Evolutionary conservation across 768 basidiomycete genomes (phyloP), one percentile per base, ranked within the genome.

Genomic region (Russula brevipes): DNA sequence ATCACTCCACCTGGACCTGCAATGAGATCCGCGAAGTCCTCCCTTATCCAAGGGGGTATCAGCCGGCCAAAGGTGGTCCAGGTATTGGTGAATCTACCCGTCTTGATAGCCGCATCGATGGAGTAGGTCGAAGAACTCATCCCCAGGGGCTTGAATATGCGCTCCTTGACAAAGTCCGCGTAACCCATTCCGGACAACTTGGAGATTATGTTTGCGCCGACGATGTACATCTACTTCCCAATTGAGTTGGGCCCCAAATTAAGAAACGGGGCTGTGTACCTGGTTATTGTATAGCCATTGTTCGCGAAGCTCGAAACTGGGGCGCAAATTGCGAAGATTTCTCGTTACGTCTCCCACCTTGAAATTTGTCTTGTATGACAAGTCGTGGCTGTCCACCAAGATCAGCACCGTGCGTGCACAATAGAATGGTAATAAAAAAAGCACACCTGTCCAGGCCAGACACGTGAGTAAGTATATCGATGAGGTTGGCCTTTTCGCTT

Each of bases 1-100:
- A 80, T 77, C n/a, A 82, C 54, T 1, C 79, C 80, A 2, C 75
- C 80, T 0, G 80, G 63, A 5, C 79, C 80, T 4, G 78, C 76
- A 5, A 68, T 61, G 24, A 74, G 51, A 1, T 70, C 68, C 5
- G 60, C 5, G 39, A 60, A 39, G 53, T 76, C 74, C 1, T 62
- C 64, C 17, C 38, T 5, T 9, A 76, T 71, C 65, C 70, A 73
- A 36, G 69, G 70, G 1, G 78, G 76, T 0, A 79, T 69, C 24
- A 73, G 64, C 24, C 77, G 66, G 0, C 77, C 75, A 14, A 61
- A 64, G n/a, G 39, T 53, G 1, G 72, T 69, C 76, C 75, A 79
- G 2, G 70, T 69, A 46, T 76, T 75, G 0, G 72, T 74, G 24
- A 73, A 68, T 39, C 72, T 72, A 6, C 77, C 77, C 0, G 70